phyloP scores from a whole-genome alignment of 1,284 basidiomycete species.

The Trichosporon asahii region DNA sequence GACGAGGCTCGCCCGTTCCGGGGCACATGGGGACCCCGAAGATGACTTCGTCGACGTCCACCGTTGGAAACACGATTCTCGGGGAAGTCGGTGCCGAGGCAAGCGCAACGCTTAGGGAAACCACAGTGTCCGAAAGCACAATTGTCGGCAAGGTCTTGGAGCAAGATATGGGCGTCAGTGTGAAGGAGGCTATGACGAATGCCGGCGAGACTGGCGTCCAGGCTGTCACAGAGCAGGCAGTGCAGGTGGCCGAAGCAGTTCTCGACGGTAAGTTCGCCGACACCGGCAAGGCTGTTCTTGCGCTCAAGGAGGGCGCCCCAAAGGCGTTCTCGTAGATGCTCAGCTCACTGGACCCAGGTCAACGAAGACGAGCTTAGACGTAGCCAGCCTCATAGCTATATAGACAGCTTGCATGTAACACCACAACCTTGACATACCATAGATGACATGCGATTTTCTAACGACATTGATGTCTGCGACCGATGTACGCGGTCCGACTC shows the following conservation, averaged over 20 bases:
- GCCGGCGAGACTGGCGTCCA: conserved; percentile 44
- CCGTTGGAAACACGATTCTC: conserved; percentile 6
- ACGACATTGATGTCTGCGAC: background rate
- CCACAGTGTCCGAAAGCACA: conserved; percentile 25
- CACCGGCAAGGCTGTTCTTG: conserved; percentile 1
- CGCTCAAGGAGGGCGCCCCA: background rate
- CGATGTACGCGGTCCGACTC: too few relatives aligned
- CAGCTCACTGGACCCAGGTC: background rate
- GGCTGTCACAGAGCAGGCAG: conserved; percentile 35
- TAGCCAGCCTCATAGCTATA: background rate
- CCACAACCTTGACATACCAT: background rate
- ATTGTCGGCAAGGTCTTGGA: conserved; percentile 35
- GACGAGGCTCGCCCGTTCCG: conserved; percentile 6
- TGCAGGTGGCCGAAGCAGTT: conserved; percentile 30
- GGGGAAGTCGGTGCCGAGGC: conserved; percentile 14
- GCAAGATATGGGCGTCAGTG: conserved; percentile 33
- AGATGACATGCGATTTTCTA: background rate
- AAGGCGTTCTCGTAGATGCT: background rate
- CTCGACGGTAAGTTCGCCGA: conserved; percentile 20
- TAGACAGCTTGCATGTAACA: background rate
- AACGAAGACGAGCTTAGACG: background rate
- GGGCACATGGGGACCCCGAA: background rate
- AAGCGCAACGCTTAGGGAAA: conserved; percentile 1
- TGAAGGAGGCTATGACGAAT: conserved; percentile 41
- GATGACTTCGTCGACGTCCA: conserved; percentile 17